Evolutionary conservation across 768 basidiomycete genomes (phyloP).

Genomic region (Leccinum rimulosum): DNA sequence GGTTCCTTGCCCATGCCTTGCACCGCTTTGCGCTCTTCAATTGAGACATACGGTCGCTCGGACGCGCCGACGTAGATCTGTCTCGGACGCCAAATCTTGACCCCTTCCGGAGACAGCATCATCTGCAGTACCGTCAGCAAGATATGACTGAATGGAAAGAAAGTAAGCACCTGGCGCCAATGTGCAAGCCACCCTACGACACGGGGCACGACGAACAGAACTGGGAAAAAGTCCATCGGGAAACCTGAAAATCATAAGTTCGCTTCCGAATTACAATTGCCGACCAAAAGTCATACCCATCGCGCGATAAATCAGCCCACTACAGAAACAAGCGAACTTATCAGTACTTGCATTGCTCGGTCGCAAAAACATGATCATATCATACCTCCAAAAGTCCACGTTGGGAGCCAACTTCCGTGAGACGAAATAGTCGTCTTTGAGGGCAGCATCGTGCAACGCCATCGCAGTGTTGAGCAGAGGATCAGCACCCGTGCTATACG

Average conservation of each 20-base stretch:
- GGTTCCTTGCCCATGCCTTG: conserved; percentile 59
- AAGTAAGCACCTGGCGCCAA: conserved; percentile 69
- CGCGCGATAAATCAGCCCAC: conserved; percentile 86
- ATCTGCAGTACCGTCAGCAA: conserved; percentile 47
- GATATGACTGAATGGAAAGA: neutral
- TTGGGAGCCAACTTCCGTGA: conserved; percentile 82
- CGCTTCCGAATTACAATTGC: neutral
- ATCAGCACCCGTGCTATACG: conserved; percentile 74
- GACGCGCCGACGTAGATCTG: conserved; percentile 80
- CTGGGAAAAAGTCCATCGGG: conserved; percentile 93
- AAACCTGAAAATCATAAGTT: conserved; percentile 52
- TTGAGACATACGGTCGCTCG: conserved; percentile 71
- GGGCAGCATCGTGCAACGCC: conserved; percentile 82
- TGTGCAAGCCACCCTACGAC: conserved; percentile 94
- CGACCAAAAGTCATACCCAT: conserved; percentile 58
- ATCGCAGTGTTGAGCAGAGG: conserved; percentile 86
- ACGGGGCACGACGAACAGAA: conserved; percentile 87
- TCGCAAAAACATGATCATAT: conserved; percentile 1
- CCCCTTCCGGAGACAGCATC: conserved; percentile 87
- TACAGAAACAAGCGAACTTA: conserved; percentile 25
- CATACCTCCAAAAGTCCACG: conserved; percentile 79
- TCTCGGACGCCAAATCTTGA: conserved; percentile 91
- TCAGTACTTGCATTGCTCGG: neutral
- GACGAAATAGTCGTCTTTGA: conserved; percentile 89
- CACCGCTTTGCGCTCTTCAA: conserved; percentile 55